phyloP scores from a whole-genome alignment of 176 grass and related monocot genomes.

The Tillandsia fasciculata region DNA sequence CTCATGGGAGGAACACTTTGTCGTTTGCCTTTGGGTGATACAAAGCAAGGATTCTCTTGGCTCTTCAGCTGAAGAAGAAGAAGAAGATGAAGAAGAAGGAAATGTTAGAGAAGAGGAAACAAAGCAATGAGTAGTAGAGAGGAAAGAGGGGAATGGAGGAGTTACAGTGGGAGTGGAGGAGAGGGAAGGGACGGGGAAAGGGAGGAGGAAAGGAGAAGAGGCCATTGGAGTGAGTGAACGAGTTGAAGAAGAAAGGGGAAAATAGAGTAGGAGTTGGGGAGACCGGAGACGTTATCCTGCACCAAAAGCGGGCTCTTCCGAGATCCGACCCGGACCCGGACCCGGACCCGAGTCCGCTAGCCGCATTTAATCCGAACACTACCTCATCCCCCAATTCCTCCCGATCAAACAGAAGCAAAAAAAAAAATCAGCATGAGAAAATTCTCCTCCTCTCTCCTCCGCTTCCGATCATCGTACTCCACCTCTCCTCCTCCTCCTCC shows the following conservation, averaged over 20 bases:
- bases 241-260: neutral
- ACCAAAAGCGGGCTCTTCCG: neutral
- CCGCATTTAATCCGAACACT: neutral
- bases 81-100: neutral
- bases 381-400: neutral
- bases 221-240: constrained; percentile 11
- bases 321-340: neutral
- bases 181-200: constrained; percentile 2
- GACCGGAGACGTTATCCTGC: neutral
- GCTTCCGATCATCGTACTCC: neutral
- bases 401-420: too few species aligned
- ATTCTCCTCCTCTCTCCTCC: neutral
- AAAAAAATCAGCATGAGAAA: neutral
- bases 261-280: neutral
- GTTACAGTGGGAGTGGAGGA: neutral
- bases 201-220: constrained; percentile 14
- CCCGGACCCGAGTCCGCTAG: neutral
- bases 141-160: neutral
- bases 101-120: neutral
- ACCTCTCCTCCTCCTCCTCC: neutral
- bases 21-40: neutral
- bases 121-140: neutral
- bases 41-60: constrained; percentile 11
- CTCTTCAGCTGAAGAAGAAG: constrained; percentile 15
- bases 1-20: constrained; percentile 11